Evolutionary conservation across 768 basidiomycete species (phyloP), one percentile per base, ranked within the genome.

Genomic region (Rhodotorula sphaerocarpa): DNA sequence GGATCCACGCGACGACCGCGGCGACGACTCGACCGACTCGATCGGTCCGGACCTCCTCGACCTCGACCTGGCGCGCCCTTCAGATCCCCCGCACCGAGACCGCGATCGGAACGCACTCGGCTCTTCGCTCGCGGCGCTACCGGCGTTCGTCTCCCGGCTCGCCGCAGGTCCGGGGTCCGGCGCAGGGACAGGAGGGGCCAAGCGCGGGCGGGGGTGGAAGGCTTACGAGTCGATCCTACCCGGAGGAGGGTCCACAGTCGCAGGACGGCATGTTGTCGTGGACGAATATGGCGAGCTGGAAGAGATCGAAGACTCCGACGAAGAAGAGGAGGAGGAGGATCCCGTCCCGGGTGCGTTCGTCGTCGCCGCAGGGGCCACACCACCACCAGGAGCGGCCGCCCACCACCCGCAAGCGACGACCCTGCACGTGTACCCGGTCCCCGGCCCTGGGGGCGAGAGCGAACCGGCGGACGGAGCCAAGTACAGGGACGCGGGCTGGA

Each of bases 191-290:
- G 6, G 42, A 9, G 21, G n/a, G 23, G n/a, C n/a, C n/a, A n/a
- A n/a, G n/a, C n/a, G n/a, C n/a, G 41, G 33, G 25, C 25, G 64
- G n/a, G 67, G 67, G 3, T 68, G 67, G 67, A 57, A 50, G 28
- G 56, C 56, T 7, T 57, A 68, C 59, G 55, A 68, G 56, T 57
- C 55, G 15, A 27, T 68, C 42, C 41, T 50, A 11, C 50, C 59
- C n/a, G 20, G n/a, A 7, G 14, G 15, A 39, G 9, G 10, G 36
- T 16, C 10, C 36, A 16, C 36, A 10, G 36, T 16, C 7, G 21
- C 25, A 14, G 43, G 28, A 20, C 7, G 46, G 28, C 23, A 21
- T 46, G 10, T 16, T 16, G n/a, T 9, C 20, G 10, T 28, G 5
- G 23, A 25, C 14, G 31, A 3, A 28, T 20, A 30, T 16, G 46